Percentiles rank a stretch among this genome's conserved stretches.
Evolutionary conservation across 768 basidiomycete species (phyloP).

Genomic region (Suillus americanus): DNA sequence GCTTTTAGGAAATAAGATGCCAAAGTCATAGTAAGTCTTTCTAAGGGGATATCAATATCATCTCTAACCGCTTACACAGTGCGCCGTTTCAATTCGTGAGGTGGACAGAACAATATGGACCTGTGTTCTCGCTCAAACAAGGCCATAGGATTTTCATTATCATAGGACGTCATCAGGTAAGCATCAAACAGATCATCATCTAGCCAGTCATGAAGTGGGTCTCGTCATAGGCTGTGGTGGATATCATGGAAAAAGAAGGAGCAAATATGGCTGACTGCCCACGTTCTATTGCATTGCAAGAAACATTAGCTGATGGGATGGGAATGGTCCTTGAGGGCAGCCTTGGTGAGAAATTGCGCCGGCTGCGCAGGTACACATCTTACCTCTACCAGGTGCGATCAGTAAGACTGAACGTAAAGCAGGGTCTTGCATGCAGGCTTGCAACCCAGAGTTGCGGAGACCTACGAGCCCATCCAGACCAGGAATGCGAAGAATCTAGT

Average conservation of each 20-base stretch:
- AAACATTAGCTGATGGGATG: slow-evolving; percentile 35
- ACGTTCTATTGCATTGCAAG: slow-evolving; percentile 33
- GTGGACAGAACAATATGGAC: slow-evolving; percentile 60
- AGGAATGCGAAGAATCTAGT: background rate
- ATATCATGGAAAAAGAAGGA: slow-evolving; percentile 42
- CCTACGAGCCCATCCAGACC: background rate
- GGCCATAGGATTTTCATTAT: slow-evolving; percentile 30
- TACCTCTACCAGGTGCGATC: background rate
- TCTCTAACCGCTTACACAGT: background rate
- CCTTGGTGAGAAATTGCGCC: slow-evolving; percentile 33
- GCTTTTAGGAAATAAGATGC: slow-evolving; percentile 24
- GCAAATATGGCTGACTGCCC: slow-evolving; percentile 35
- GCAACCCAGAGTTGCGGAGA: background rate
- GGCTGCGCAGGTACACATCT: slow-evolving; percentile 8
- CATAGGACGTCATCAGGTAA: slow-evolving; percentile 23
- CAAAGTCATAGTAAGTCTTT: slow-evolving; percentile 25
- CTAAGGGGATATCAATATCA: background rate
- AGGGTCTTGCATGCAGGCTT: background rate
- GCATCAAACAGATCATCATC: background rate
- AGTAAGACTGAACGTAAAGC: background rate
- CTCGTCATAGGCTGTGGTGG: slow-evolving; percentile 37
- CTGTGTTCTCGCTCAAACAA: slow-evolving; percentile 54
- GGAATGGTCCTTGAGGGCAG: slow-evolving; percentile 25
- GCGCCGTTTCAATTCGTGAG: slow-evolving; percentile 40
- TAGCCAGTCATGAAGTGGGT: background rate